Evolutionary conservation across 2,329 filamentous ascomycete genomes (phyloP), one percentile per base, ranked within the genome.

Genomic region (Endoconidiophora polonica): DNA sequence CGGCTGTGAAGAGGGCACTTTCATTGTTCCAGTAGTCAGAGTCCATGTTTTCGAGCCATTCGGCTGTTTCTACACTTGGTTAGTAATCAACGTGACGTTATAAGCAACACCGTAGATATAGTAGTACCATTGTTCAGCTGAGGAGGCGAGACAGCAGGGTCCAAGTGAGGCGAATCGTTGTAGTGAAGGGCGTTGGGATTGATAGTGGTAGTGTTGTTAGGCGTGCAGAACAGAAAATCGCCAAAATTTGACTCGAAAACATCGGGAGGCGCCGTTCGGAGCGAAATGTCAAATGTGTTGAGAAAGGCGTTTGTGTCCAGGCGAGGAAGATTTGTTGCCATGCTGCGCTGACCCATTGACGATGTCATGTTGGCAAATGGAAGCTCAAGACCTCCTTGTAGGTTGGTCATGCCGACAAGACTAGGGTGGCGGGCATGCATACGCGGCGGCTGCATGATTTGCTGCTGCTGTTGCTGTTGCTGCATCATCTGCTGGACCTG

Each of bases 151-250:
- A 82, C 70, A 41, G 71, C 67, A 49, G 75, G 69, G 55, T 80
- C 79, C 56, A 84, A 64, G 56, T 81, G 78, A 14, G 83, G 79
- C 44, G 83, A 85, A 59, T 86, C 83, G 58, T 76, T 86, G 63
- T 90, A 93, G 63, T 95, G 88, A 54, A 98, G 69, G 40, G 77
- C 77, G 58, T 79, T 81, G 42, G 79, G 79, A 60, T 83, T 82
- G 62, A 83, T 78, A 53, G 79, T 83, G n/a, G 36, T 39, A 22
- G 44, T 46, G 14, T 40, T 40, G 26, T 44, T 33, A 18, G 23
- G 33, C 23, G 70, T 68, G 61, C 67, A 80, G n/a, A 41, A 41
- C 62, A 90, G 87, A 54, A 88, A 71, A 56, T 83, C 62, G 50
- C 86, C 81, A 53, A 87, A 73, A 55, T 86, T 81, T 60, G 82